Evolutionary conservation across 2,329 filamentous ascomycete genomes (phyloP).

Genomic region (Diaporthe citri): DNA sequence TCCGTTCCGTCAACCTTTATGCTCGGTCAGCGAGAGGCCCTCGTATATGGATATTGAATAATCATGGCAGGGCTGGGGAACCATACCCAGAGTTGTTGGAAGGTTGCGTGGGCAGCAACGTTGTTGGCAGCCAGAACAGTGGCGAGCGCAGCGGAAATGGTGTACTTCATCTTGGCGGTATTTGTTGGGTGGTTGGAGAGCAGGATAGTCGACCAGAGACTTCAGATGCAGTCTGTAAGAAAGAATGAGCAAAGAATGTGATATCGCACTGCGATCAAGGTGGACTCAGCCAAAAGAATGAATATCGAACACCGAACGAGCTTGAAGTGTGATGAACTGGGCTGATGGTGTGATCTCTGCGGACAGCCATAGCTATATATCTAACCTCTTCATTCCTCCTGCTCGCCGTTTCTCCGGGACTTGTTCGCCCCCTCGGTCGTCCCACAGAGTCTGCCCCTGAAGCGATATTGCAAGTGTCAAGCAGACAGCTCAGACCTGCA

Average conservation of each 20-base stretch:
- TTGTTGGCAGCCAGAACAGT: constrained; percentile 16
- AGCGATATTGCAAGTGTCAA: constrained; percentile 31
- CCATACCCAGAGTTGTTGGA: constrained; percentile 60
- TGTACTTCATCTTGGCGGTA: constrained; percentile 24
- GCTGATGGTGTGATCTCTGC: background rate
- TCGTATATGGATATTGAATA: background rate
- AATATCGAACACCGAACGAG: constrained; percentile 20
- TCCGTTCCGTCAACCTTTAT: constrained; percentile 55
- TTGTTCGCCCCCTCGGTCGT: background rate
- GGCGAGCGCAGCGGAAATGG: constrained; percentile 14
- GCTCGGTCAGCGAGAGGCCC: background rate
- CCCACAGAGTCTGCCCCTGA: constrained; percentile 16
- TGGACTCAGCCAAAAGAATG: constrained; percentile 32
- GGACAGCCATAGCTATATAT: constrained; percentile 8
- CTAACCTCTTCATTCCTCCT: background rate
- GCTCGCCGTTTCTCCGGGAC: background rate
- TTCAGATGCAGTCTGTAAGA: constrained; percentile 7
- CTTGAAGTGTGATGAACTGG: background rate
- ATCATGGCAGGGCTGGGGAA: no score
- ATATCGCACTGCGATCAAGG: constrained; percentile 29
- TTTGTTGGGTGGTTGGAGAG: background rate
- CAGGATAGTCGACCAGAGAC: constrained; percentile 21
- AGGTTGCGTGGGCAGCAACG: constrained; percentile 63
- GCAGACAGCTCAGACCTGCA: constrained; percentile 25
- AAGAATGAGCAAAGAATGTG: constrained; percentile 24